phyloP scores from a whole-genome alignment of 2,329 filamentous ascomycete species.

The Tothia fuscella region DNA sequence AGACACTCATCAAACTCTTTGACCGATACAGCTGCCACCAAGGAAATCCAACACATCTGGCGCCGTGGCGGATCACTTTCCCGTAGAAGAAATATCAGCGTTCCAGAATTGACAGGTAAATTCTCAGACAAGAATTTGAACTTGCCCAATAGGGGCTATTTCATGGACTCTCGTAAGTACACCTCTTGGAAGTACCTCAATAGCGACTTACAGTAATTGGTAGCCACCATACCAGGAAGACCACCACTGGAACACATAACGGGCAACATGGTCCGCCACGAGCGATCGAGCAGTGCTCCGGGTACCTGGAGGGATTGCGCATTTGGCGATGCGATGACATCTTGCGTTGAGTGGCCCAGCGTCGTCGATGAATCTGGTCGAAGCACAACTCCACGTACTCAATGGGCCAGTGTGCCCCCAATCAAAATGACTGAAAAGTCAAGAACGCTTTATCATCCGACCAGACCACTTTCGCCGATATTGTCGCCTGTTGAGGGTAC shows the following conservation, averaged over 20 bases:
- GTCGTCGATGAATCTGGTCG: no score
- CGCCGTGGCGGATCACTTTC: slow-evolving; percentile 23
- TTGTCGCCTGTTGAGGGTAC: slow-evolving; percentile 7
- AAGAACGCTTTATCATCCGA: slow-evolving; percentile 1
- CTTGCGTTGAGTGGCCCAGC: slow-evolving; percentile 25
- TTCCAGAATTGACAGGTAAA: slow-evolving; percentile 25
- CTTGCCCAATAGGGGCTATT: slow-evolving; percentile 24
- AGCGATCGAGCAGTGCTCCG: slow-evolving; percentile 28
- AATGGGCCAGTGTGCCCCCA: slow-evolving; percentile 12
- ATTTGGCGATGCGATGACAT: slow-evolving; percentile 28
- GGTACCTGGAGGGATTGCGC: slow-evolving; percentile 27
- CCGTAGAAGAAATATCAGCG: slow-evolving; percentile 28
- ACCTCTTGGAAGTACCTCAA: background rate
- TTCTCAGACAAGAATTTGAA: slow-evolving; percentile 16
- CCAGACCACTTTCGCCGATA: slow-evolving; percentile 10
- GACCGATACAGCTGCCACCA: slow-evolving; percentile 25
- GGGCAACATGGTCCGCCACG: slow-evolving; percentile 24
- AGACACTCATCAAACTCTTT: slow-evolving; percentile 28
- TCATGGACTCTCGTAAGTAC: slow-evolving; percentile 28
- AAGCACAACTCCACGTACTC: slow-evolving; percentile 14
- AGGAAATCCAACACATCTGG: slow-evolving; percentile 23
- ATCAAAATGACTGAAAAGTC: slow-evolving; percentile 14
- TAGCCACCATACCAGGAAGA: slow-evolving; percentile 29
- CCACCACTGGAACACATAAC: slow-evolving; percentile 26
- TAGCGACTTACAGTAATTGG: background rate